Percentiles rank a stretch among this genome's conserved stretches.
These are phyloP conservation scores for Geoglossum cookeanum DNA, from an alignment of 2,329 filamentous ascomycete genomes.

Conservation along the genomic window DNA sequence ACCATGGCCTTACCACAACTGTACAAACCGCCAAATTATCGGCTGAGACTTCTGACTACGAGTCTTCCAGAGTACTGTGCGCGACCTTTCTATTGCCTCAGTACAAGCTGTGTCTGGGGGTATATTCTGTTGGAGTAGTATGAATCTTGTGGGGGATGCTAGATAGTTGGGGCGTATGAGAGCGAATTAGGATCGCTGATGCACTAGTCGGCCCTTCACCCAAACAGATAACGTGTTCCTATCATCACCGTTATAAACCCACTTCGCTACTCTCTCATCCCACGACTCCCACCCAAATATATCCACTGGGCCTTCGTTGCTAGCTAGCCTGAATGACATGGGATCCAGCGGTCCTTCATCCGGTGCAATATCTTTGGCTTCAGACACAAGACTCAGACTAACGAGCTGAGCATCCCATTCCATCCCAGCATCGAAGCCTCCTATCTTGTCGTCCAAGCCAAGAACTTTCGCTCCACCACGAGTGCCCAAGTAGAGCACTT, in stretches of 20 bases:
- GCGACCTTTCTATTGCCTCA: too few species aligned
- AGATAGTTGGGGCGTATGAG: background rate
- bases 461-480: constrained; percentile 71
- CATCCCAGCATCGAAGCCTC: constrained; percentile 70
- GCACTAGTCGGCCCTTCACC: constrained; percentile 70
- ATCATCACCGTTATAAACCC: constrained; percentile 88
- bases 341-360: constrained; percentile 11
- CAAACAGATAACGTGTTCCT: constrained; percentile 76
- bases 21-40: too few species aligned
- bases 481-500: constrained; percentile 73
- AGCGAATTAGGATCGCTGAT: constrained; percentile 24
- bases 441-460: constrained; percentile 50
- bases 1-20: too few species aligned
- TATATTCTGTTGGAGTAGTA: background rate
- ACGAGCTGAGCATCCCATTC: constrained; percentile 84
- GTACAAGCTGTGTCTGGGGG: too few species aligned
- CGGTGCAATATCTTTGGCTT: constrained; percentile 12
- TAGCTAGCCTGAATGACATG: constrained; percentile 2
- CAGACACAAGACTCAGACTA: constrained; percentile 24
- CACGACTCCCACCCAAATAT: constrained; percentile 84
- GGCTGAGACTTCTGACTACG: too few species aligned
- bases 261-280: constrained; percentile 76
- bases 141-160: background rate
- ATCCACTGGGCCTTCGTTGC: constrained; percentile 48
- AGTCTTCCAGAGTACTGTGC: too few species aligned